Conservation (phyloP, 148 eudicot genomes). For the Hydrangea macrophylla region DNA sequence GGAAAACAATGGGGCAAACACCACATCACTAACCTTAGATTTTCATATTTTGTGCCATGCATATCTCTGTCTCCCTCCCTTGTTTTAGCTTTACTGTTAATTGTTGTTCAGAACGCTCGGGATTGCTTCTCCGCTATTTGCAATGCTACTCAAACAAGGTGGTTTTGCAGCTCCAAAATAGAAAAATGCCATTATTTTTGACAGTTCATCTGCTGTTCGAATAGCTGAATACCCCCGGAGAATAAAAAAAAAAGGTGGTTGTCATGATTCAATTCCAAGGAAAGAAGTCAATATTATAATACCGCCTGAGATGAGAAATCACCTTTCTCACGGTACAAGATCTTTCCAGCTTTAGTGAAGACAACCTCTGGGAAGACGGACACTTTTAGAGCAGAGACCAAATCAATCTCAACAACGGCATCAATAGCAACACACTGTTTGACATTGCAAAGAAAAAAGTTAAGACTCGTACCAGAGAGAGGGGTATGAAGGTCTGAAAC, state of each 20-base stretch:
- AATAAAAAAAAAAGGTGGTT: background rate
- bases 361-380: constrained; percentile 79
- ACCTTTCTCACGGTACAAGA: constrained; percentile 94
- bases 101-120: constrained; percentile 39
- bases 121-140: constrained; percentile 50
- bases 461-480: constrained; percentile 3
- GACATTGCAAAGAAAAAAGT: background rate
- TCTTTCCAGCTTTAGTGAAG: constrained; percentile 90
- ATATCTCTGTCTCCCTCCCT: background rate
- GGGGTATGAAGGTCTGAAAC: background rate
- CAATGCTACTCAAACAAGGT: constrained; percentile 37
- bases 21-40: background rate
- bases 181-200: constrained; percentile 94
- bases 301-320: background rate
- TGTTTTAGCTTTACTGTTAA: constrained; percentile 12
- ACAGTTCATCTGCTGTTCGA: constrained; percentile 77
- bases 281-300: background rate
- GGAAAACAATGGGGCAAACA: background rate
- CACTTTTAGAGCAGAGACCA: constrained; percentile 77
- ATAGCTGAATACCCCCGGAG: constrained; percentile 36
- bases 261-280: background rate
- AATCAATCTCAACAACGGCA: constrained; percentile 71
- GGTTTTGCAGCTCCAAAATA: constrained; percentile 93
- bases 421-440: constrained; percentile 93
- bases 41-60: background rate